These are phyloP conservation scores for Lachancea meyersii DNA, from an alignment of 805 yeast genomes.

Conservation along the genomic window DNA sequence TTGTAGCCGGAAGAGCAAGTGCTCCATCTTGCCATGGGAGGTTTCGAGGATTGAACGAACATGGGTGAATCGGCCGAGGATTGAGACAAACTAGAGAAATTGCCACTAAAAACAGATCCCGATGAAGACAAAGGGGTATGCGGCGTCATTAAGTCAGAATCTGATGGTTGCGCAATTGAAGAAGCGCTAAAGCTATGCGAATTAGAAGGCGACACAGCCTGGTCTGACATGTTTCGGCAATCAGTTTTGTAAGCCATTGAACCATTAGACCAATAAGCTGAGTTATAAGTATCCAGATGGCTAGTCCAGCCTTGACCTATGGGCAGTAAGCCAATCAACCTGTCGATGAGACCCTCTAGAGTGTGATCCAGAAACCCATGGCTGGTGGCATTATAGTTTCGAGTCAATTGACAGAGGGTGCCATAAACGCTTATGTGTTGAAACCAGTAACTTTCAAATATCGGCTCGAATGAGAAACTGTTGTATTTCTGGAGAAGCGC, in stretches of 20 bases:
- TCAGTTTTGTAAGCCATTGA: background rate
- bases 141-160: background rate
- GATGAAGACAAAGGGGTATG: slow-evolving; percentile 1
- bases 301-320: background rate
- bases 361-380: background rate
- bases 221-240: background rate
- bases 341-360: background rate
- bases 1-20: slow-evolving; percentile 1
- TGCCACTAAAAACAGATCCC: slow-evolving; percentile 5
- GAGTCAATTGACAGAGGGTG: slow-evolving; percentile 18
- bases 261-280: background rate
- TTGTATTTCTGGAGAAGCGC: slow-evolving; percentile 23
- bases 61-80: slow-evolving; percentile 5
- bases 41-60: background rate
- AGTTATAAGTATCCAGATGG: background rate
- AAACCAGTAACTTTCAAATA: slow-evolving; percentile 13
- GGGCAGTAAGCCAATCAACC: background rate
- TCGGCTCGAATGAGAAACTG: slow-evolving; percentile 11
- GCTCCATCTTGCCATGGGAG: background rate
- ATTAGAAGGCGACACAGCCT: background rate
- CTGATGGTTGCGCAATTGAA: background rate
- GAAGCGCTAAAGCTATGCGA: background rate
- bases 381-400: background rate
- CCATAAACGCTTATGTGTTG: slow-evolving; percentile 16
- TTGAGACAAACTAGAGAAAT: background rate